Conservation (phyloP, 371 early-diverging fungal species). For the Apophysomyces trapeziformis region DNA sequence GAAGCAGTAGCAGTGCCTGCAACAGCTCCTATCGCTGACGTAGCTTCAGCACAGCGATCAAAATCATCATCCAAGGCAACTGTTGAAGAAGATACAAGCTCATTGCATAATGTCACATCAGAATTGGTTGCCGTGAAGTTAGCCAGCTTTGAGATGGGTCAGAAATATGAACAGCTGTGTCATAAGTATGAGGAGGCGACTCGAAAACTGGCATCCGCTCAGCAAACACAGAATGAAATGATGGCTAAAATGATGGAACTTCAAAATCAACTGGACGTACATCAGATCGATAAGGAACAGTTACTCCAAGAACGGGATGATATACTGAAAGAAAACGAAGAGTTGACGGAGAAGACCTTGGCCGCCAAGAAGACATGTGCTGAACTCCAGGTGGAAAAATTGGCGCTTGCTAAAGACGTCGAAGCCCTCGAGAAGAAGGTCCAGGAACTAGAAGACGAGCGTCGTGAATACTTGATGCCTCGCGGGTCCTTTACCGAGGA, state of each 20-base stretch:
- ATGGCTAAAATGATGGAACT: constrained; percentile 34
- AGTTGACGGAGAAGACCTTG: constrained; percentile 26
- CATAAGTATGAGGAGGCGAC: constrained; percentile 38
- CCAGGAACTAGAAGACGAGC: constrained; percentile 42
- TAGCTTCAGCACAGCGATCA: neutral
- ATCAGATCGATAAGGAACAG: constrained; percentile 38
- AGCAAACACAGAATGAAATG: constrained; percentile 31
- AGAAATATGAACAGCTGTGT: constrained; percentile 46
- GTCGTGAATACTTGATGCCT: constrained; percentile 47
- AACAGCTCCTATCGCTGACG: neutral
- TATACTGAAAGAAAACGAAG: constrained; percentile 28
- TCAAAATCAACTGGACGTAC: constrained; percentile 26
- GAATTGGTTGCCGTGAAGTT: constrained; percentile 39
- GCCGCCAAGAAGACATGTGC: constrained; percentile 40
- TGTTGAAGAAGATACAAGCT: constrained; percentile 7
- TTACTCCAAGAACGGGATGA: constrained; percentile 34
- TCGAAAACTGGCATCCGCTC: constrained; percentile 24
- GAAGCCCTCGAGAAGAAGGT: constrained; percentile 29
- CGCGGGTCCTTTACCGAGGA: constrained; percentile 51
- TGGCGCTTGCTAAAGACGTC: constrained; percentile 32
- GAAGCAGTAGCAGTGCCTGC: constrained; percentile 1
- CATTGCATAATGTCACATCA: constrained; percentile 28
- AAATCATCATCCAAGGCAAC: neutral
- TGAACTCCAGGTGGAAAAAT: constrained; percentile 48
- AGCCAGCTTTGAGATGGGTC: constrained; percentile 48